Evolutionary conservation across 805 yeast genomes (phyloP).

Genomic region (Candida michaelii): DNA sequence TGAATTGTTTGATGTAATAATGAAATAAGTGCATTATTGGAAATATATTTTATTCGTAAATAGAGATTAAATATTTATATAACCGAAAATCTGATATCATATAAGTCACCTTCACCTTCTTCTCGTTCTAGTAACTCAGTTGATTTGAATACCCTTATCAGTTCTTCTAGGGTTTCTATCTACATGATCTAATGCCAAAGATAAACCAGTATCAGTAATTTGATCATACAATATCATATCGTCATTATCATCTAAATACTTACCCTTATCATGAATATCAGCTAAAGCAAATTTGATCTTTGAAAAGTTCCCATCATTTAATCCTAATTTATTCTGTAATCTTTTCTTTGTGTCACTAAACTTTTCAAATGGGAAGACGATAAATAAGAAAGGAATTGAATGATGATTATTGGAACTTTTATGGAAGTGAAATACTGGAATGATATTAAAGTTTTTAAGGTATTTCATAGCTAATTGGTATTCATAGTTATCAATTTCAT

Average conservation of each 20-base stretch:
- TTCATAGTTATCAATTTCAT: conserved; percentile 26
- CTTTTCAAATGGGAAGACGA: conserved; percentile 65
- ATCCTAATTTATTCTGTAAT: conserved; percentile 66
- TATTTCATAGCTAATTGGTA: conserved; percentile 21
- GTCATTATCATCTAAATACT: conserved; percentile 52
- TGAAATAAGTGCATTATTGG: too few relatives aligned
- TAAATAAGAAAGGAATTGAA: conserved; percentile 83
- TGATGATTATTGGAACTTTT: conserved; percentile 67
- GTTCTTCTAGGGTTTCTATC: conserved; percentile 60
- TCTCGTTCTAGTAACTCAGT: conserved; percentile 16
- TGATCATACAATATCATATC: conserved; percentile 56
- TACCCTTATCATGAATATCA: conserved; percentile 39
- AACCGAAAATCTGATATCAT: too few relatives aligned
- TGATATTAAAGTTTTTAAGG: conserved; percentile 39
- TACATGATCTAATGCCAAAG: conserved; percentile 82
- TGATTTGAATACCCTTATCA: conserved; percentile 46
- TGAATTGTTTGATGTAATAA: too few relatives aligned
- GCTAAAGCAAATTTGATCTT: conserved; percentile 68
- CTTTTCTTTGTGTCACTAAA: conserved; percentile 63
- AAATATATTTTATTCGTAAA: conserved; percentile 1
- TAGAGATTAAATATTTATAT: background rate
- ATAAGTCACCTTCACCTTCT: too few relatives aligned
- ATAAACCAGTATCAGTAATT: conserved; percentile 20
- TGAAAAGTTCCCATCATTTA: conserved; percentile 77
- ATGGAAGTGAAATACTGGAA: conserved; percentile 75